Evolutionary conservation across 1,139 yeast species (phyloP).

Genomic region (Diutina neorugosa): DNA sequence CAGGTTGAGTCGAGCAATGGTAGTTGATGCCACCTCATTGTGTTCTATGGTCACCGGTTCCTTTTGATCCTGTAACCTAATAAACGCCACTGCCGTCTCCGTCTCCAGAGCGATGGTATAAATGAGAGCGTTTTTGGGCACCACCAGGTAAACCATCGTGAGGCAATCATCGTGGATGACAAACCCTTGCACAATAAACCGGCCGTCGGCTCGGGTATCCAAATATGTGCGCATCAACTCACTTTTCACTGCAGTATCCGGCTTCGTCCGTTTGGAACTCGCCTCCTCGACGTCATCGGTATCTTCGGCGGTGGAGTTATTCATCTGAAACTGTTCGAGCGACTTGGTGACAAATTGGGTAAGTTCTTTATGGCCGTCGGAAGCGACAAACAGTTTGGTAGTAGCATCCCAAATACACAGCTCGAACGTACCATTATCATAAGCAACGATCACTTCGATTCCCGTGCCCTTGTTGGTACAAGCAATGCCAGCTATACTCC

Average conservation of each 20-base stretch:
- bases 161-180: background rate
- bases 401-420: background rate
- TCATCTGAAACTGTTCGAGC: conserved; percentile 1
- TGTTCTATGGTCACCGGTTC: background rate
- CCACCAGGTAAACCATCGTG: background rate
- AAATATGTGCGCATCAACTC: conserved; percentile 1
- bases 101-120: conserved; percentile 2
- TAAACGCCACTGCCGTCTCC: background rate
- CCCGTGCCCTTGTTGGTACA: background rate
- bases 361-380: background rate
- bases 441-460: background rate
- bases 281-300: background rate
- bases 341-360: background rate
- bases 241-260: background rate
- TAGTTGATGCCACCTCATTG: background rate
- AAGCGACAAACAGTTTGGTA: background rate
- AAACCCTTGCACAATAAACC: background rate
- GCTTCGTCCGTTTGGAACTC: background rate
- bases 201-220: background rate
- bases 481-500: background rate
- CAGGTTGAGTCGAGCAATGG: background rate
- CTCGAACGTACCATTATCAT: background rate
- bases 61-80: background rate
- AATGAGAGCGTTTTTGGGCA: background rate
- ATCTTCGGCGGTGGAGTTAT: background rate